Percentiles rank a stretch among this genome's conserved stretches.
phyloP scores from a whole-genome alignment of 2,329 filamentous ascomycete genomes.

The Pyrenophora teres region DNA sequence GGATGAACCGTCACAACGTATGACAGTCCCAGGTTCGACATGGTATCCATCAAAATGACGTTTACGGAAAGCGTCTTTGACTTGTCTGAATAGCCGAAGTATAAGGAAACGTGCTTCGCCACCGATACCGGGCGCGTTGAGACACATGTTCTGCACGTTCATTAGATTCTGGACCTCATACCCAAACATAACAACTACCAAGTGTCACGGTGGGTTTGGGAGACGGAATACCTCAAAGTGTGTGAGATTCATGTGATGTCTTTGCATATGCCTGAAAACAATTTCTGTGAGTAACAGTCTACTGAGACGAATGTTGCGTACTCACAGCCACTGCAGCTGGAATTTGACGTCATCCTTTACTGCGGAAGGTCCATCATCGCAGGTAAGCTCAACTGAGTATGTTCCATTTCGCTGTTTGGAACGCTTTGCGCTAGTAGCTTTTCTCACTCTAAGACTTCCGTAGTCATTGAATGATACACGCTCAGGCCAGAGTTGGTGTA shows the following conservation, averaged over 20 bases:
- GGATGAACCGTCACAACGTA: conserved; percentile 12
- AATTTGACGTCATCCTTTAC: background rate
- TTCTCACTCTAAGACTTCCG: background rate
- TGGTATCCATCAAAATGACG: conserved; percentile 6
- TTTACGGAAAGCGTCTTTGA: background rate
- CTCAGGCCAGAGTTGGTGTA: conserved; percentile 1
- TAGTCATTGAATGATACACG: background rate
- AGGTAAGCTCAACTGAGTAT: conserved; percentile 5
- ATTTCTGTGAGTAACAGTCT: too few species aligned
- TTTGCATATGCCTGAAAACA: too few species aligned
- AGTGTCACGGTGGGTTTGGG: too few species aligned
- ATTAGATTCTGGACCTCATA: background rate
- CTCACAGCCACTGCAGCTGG: conserved; percentile 12
- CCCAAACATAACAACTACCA: too few species aligned
- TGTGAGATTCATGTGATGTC: too few species aligned
- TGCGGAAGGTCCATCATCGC: background rate
- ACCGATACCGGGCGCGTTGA: conserved; percentile 8
- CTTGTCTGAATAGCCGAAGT: conserved; percentile 1
- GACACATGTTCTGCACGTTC: conserved; percentile 2
- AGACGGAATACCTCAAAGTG: too few species aligned
- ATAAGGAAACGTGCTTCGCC: conserved; percentile 3
- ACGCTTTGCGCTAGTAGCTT: conserved; percentile 2
- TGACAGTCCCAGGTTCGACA: conserved; percentile 16
- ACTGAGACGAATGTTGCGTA: background rate
- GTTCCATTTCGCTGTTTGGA: conserved; percentile 5